Evolutionary conservation across 2,329 filamentous ascomycete species (phyloP).

Genomic region (Fusarium chaquense): DNA sequence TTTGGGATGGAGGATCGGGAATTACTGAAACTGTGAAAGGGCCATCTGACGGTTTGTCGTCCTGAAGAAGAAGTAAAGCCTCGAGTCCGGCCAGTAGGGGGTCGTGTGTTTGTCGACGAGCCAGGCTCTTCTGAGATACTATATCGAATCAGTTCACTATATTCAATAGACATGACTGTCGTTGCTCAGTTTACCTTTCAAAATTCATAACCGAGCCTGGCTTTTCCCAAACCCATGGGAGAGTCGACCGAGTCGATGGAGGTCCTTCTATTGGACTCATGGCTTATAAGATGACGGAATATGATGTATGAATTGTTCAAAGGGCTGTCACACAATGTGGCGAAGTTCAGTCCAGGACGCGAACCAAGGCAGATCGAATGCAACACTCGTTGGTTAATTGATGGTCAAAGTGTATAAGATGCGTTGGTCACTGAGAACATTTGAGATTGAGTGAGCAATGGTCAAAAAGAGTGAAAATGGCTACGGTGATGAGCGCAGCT

Average conservation of each 20-base stretch:
- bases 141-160: slow-evolving; percentile 23
- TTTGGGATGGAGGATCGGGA: slow-evolving; percentile 45
- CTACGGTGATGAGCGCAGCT: slow-evolving; percentile 44
- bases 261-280: slow-evolving; percentile 42
- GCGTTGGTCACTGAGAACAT: slow-evolving; percentile 25
- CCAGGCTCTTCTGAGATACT: slow-evolving; percentile 47
- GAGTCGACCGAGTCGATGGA: slow-evolving; percentile 42
- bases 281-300: slow-evolving; percentile 19
- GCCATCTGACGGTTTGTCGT: slow-evolving; percentile 46
- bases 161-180: slow-evolving; percentile 14
- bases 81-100: slow-evolving; percentile 42
- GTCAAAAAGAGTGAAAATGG: slow-evolving; percentile 27
- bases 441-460: not conserved
- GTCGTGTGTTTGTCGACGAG: slow-evolving; percentile 31
- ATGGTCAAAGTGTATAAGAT: slow-evolving; percentile 27
- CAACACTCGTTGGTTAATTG: slow-evolving; percentile 40
- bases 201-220: slow-evolving; percentile 44
- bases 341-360: slow-evolving; percentile 8
- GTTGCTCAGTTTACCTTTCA: slow-evolving; percentile 38
- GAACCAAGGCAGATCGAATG: slow-evolving; percentile 24
- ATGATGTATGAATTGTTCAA: slow-evolving; percentile 17
- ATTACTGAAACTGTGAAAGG: slow-evolving; percentile 48
- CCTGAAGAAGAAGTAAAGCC: slow-evolving; percentile 47
- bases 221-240: slow-evolving; percentile 43
- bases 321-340: slow-evolving; percentile 25